phyloP scores from a whole-genome alignment of 2,329 filamentous ascomycete species.

The Aspergillus transmontanensis region DNA sequence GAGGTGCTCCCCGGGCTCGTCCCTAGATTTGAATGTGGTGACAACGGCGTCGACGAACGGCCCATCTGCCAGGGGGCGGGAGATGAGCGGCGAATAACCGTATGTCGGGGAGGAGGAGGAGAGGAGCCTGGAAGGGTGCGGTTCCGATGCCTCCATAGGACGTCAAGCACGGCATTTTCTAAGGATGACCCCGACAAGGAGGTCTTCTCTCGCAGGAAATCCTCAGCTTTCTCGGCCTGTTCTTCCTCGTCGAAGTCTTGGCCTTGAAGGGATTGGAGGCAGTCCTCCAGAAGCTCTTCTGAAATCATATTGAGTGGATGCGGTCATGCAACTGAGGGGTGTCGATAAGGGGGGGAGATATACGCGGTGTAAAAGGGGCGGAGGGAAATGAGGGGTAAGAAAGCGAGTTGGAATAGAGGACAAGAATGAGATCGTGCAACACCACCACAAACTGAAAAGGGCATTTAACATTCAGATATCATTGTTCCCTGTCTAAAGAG shows the following conservation, averaged over 20 bases:
- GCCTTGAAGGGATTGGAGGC: constrained; percentile 84
- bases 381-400: constrained; percentile 20
- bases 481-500: constrained; percentile 15
- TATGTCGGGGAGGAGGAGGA: constrained; percentile 83
- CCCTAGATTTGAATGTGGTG: constrained; percentile 74
- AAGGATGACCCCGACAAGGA: constrained; percentile 73
- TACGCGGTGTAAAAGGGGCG: constrained; percentile 10
- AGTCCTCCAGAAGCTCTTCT: constrained; percentile 89
- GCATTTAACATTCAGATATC: constrained; percentile 15
- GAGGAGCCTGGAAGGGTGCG: constrained; percentile 61
- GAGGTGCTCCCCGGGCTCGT: constrained; percentile 83
- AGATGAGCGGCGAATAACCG: constrained; percentile 84
- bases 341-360: constrained; percentile 9
- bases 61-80: constrained; percentile 88
- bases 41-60: constrained; percentile 74
- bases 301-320: constrained; percentile 70
- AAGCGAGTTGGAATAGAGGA: constrained; percentile 6
- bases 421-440: constrained; percentile 3
- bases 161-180: constrained; percentile 88
- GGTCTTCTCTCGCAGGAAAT: constrained; percentile 78
- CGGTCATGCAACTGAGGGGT: constrained; percentile 7
- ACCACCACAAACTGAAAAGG: background rate
- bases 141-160: constrained; percentile 68
- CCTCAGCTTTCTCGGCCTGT: constrained; percentile 88
- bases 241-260: constrained; percentile 85